These are phyloP conservation scores for Pseudocercospora cruenta DNA, from an alignment of 2,329 filamentous ascomycete genomes.

Conservation along the genomic window DNA sequence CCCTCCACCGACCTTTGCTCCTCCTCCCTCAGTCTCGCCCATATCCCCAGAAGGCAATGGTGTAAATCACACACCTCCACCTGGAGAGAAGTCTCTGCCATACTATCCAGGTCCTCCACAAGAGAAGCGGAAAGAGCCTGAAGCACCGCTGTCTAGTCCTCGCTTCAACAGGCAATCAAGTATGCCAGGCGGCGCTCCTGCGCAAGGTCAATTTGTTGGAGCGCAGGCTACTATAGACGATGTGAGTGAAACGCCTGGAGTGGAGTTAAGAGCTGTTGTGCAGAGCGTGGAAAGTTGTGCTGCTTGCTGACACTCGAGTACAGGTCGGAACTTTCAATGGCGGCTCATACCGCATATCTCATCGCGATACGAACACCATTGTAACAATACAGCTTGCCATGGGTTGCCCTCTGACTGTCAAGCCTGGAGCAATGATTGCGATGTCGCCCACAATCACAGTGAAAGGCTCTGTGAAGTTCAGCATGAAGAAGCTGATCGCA, in stretches of 20 bases:
- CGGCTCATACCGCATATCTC: conserved; percentile 89
- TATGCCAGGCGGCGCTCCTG: conserved; percentile 46
- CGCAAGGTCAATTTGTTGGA: conserved; percentile 64
- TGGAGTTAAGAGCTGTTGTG: no score
- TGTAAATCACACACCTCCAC: neutral
- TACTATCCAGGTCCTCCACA: conserved; percentile 44
- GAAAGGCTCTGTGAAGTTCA: conserved; percentile 81
- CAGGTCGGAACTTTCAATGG: conserved; percentile 85
- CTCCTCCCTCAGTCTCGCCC: conserved; percentile 33
- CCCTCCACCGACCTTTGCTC: conserved; percentile 33
- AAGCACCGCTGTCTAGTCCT: conserved; percentile 29
- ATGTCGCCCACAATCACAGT: conserved; percentile 90
- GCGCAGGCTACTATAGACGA: conserved; percentile 70
- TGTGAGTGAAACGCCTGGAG: conserved; percentile 46
- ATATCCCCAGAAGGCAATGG: conserved; percentile 35
- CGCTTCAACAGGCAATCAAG: conserved; percentile 34
- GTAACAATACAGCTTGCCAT: conserved; percentile 87
- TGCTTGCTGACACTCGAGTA: neutral
- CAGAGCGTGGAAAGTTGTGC: no score
- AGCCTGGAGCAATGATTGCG: conserved; percentile 88
- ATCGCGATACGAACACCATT: conserved; percentile 87
- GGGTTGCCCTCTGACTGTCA: conserved; percentile 79
- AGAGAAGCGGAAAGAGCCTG: conserved; percentile 37
- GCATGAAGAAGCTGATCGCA: conserved; percentile 85
- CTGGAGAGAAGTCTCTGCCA: conserved; percentile 37